A percentile compares a stretch with the other conserved stretches of the same genome.
These are phyloP conservation scores for Boletus sp. DNA, from an alignment of 768 basidiomycete species.

Conservation along the genomic window DNA sequence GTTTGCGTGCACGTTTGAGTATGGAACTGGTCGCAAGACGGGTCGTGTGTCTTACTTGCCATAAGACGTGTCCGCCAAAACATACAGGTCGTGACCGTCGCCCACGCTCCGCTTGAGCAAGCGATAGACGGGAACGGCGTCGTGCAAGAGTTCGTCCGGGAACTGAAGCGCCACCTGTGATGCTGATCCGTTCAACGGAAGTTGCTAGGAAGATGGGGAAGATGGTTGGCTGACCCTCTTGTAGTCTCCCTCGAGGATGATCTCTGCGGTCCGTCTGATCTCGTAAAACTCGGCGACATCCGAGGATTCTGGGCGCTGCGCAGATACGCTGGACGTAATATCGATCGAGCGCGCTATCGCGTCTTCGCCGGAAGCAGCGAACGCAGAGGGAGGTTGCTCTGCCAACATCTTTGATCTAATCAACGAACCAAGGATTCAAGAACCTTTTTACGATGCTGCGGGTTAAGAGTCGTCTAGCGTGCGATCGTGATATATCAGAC, in stretches of 20 bases:
- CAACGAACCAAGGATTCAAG: too few relatives aligned
- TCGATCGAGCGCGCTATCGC: constrained; percentile 58
- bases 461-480: too few relatives aligned
- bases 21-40: neutral
- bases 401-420: constrained; percentile 7
- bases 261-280: constrained; percentile 59
- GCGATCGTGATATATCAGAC: too few relatives aligned
- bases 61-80: constrained; percentile 97
- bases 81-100: constrained; percentile 62
- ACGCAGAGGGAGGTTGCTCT: constrained; percentile 29
- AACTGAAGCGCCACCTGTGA: constrained; percentile 87
- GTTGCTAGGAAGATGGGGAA: neutral
- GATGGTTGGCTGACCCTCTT: constrained; percentile 55
- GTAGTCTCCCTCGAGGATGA: constrained; percentile 62
- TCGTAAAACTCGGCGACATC: constrained; percentile 73
- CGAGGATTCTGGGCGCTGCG: constrained; percentile 24
- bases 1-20: neutral
- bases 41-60: constrained; percentile 61
- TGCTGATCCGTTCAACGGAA: neutral
- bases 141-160: constrained; percentile 86
- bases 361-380: constrained; percentile 61
- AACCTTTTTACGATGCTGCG: too few relatives aligned
- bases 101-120: constrained; percentile 54
- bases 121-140: constrained; percentile 82
- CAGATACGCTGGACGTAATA: constrained; percentile 40